Base-by-base conservation (phyloP, 805 yeast species). In the Kodamaea fukazawae region DNA sequence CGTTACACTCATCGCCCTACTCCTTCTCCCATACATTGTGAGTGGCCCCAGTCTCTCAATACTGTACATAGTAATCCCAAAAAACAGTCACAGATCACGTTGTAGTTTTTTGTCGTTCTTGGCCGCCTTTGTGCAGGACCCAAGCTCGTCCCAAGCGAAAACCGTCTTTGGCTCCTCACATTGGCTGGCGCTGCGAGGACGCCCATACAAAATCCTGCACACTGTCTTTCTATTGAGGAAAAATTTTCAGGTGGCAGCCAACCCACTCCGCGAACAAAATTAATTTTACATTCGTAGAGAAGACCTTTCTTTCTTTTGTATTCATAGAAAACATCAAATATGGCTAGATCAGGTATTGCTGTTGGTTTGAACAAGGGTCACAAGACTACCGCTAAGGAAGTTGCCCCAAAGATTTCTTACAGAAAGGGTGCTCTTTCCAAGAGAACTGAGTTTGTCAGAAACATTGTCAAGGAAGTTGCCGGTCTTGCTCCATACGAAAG, bases 401-500 rank as follows among this genome's bases (percentile, higher is more conserved):
- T 66, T 50, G 88, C 86, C 72, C 74, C 73, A 62, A 70, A 70
- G 62, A 79, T 85, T 65, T 86, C 97, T 51, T 81, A 86, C 86
- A 86, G 93, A 81, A 95, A 91, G 84, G 98, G 98, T 75, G 86
- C 86, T 70, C 71, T 82, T 52, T 87, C 97, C 67, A 84, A 91
- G 83, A 89, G 96, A 84, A 81, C 98, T 62, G 78, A 78, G 47
- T 95, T 93, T 68, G 99, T 95, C 67, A 86, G 99, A 76, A 79
- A 83, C 65, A 77, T 93, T 53, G 95, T 93, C 73, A 83, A 83
- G 71, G 99, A 93, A 79, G 97, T 93, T 63, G 78, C 96, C 60
- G 99, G 99, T 73, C 82, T 93, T 70, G 96, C 99, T 57, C 99
- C 99, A 77, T 93, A 93, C 76, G 99, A 93, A 81, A 90, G 96